Evolutionary conservation across 2,329 filamentous ascomycete species (phyloP).

Genomic region (Fusarium tupiense): DNA sequence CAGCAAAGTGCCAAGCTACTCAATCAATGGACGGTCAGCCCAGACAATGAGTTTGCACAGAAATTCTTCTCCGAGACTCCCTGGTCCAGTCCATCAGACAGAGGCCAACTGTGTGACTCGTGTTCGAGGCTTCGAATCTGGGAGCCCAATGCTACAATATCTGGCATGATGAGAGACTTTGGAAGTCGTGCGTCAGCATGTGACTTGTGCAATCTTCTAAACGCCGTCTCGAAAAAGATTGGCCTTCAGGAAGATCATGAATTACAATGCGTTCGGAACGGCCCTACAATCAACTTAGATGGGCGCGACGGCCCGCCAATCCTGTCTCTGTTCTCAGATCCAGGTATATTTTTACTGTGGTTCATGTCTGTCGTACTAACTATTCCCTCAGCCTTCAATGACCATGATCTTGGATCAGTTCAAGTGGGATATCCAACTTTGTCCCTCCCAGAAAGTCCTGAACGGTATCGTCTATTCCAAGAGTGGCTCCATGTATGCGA

Average conservation of each 20-base stretch:
- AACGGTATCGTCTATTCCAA: background rate
- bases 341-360: background rate
- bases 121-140: background rate
- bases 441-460: background rate
- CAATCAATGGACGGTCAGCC: background rate
- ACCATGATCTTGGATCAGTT: background rate
- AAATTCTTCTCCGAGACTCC: background rate
- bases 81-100: accelerated
- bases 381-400: accelerated
- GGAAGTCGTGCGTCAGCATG: background rate
- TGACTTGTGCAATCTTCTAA: background rate
- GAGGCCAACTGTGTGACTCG: background rate
- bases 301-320: background rate
- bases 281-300: background rate
- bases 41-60: background rate
- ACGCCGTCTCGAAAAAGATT: background rate
- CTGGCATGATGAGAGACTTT: background rate
- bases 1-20: background rate
- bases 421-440: background rate
- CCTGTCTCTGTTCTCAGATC: background rate
- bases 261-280: background rate
- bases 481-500: background rate
- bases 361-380: background rate
- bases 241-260: background rate
- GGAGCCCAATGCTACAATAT: background rate